Evolutionary conservation across 176 grass and related monocot genomes (phyloP).

Genomic region (Cenchrus fungigraminus): DNA sequence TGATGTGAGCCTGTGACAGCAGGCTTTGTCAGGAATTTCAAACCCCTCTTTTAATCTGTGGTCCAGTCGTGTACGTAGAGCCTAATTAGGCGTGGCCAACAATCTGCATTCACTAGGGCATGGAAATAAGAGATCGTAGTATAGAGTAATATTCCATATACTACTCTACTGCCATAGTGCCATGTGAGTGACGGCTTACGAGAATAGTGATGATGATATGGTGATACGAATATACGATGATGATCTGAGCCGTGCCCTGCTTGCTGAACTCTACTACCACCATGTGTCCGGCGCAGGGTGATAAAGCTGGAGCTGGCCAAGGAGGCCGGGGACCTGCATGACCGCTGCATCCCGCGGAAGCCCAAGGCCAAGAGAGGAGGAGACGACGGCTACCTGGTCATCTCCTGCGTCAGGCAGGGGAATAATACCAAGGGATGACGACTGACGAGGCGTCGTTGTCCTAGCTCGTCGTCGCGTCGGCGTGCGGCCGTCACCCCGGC

Average conservation of each 20-base stretch:
- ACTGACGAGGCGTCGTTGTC: background rate
- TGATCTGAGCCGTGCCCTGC: background rate
- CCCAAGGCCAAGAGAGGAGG: slow-evolving; percentile 58
- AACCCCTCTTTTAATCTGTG: slow-evolving; percentile 24
- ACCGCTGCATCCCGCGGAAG: slow-evolving; percentile 73
- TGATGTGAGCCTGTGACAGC: slow-evolving; percentile 16
- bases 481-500: background rate
- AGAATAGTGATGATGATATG: slow-evolving; percentile 9
- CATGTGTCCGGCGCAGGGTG: slow-evolving; percentile 46
- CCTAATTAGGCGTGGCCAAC: background rate
- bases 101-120: slow-evolving; percentile 14
- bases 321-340: slow-evolving; percentile 60
- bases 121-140: background rate
- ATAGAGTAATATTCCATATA: too few relatives aligned
- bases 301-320: slow-evolving; percentile 55
- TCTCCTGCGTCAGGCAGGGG: slow-evolving; percentile 40
- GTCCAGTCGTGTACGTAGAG: background rate
- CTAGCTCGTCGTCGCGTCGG: background rate
- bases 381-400: slow-evolving; percentile 48
- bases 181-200: background rate
- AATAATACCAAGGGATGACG: slow-evolving; percentile 46
- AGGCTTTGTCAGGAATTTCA: slow-evolving; percentile 40
- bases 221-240: background rate
- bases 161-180: background rate
- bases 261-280: background rate